phyloP scores from a whole-genome alignment of 73 alveolate species.

The Durusdinium trenchii region DNA sequence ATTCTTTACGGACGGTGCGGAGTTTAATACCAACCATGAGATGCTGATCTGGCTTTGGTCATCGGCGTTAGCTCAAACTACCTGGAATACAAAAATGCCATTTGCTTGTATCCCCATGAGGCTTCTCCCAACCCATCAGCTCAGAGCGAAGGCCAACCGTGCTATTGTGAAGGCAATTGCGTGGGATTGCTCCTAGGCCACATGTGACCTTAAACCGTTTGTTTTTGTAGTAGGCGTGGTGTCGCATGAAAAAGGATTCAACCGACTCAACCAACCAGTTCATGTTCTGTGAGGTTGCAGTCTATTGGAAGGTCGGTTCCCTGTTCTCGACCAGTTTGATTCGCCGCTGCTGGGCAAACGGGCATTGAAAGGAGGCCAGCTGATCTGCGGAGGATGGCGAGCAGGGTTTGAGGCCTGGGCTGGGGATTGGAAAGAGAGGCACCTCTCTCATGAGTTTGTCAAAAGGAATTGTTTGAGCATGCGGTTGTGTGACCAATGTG shows the following conservation, averaged over 20 bases:
- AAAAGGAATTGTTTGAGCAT: not conserved
- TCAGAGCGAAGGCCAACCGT: not conserved
- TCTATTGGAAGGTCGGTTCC: not conserved
- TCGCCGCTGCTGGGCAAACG: not conserved
- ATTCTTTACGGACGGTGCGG: not conserved
- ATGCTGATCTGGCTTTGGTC: not conserved
- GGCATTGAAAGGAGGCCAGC: not conserved
- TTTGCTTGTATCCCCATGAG: not conserved
- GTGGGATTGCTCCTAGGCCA: not conserved
- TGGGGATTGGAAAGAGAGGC: constrained; percentile 43
- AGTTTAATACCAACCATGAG: not conserved
- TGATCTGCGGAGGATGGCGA: not conserved
- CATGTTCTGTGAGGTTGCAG: not conserved
- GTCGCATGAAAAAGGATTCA: no score
- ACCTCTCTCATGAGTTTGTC: not conserved
- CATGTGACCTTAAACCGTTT: no score
- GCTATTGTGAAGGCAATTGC: not conserved
- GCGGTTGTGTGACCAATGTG: not conserved
- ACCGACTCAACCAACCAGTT: no score
- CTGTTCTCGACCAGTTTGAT: not conserved
- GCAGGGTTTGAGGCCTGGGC: not conserved
- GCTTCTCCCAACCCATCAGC: not conserved
- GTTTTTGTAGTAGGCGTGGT: no score
- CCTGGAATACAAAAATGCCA: not conserved
- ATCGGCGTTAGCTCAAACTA: not conserved